These are phyloP conservation scores for Xylaria sp. DNA, from an alignment of 2,329 filamentous ascomycete genomes.

Conservation along the genomic window DNA sequence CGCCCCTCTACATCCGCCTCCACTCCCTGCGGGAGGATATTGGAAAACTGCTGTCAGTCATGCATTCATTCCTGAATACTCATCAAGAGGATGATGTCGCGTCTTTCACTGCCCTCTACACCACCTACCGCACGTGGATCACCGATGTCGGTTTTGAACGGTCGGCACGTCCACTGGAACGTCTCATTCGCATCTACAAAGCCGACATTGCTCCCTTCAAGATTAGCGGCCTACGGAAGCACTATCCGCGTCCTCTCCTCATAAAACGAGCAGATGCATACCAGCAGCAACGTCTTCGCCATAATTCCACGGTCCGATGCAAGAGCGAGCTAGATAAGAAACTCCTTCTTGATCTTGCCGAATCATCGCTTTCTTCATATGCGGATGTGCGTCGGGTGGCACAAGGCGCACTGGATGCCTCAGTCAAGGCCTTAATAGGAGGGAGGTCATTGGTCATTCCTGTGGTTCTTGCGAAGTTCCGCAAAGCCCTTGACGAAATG, in stretches of 20 bases:
- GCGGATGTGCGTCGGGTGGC: constrained; percentile 94
- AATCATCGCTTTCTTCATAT: constrained; percentile 86
- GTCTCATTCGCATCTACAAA: constrained; percentile 76
- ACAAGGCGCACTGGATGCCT: constrained; percentile 86
- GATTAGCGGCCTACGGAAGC: constrained; percentile 84
- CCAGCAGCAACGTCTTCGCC: constrained; percentile 85
- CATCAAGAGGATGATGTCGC: constrained; percentile 93
- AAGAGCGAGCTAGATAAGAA: constrained; percentile 86
- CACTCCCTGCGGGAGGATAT: constrained; percentile 76
- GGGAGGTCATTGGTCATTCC: constrained; percentile 86
- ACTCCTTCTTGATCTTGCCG: constrained; percentile 77
- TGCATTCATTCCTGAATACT: constrained; percentile 75
- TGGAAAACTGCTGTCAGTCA: constrained; percentile 73
- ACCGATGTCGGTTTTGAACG: constrained; percentile 95
- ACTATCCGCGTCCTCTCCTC: constrained; percentile 86
- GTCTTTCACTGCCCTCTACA: constrained; percentile 89
- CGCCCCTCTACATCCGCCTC: constrained; percentile 65
- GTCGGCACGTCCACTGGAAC: constrained; percentile 86
- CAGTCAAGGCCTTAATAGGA: constrained; percentile 84
- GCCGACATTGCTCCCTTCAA: constrained; percentile 91
- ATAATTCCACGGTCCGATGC: constrained; percentile 82
- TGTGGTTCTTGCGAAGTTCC: constrained; percentile 72
- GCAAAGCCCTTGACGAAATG: constrained; percentile 68
- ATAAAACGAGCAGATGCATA: constrained; percentile 92
- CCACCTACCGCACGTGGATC: constrained; percentile 92